Conservation (phyloP, 257 asterid genomes). For the Solanum dulcamara region DNA sequence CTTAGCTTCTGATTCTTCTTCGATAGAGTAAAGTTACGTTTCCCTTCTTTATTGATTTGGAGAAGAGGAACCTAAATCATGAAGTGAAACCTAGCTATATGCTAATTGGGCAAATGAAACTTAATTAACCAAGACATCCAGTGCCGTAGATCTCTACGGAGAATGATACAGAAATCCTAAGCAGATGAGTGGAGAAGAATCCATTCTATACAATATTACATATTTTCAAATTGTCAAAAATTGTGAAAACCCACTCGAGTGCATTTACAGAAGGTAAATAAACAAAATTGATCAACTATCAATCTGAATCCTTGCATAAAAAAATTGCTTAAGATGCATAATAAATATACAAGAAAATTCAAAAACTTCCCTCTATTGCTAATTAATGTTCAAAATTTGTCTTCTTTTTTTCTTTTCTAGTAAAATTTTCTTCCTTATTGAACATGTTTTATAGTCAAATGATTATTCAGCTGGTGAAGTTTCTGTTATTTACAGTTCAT, state of each 20-base stretch:
- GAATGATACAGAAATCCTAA: neutral
- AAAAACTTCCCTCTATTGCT: too few relatives aligned
- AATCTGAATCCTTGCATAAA: too few relatives aligned
- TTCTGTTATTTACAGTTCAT: neutral
- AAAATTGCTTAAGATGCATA: neutral
- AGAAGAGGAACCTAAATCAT: neutral
- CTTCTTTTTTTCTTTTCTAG: too few relatives aligned
- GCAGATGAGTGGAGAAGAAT: neutral
- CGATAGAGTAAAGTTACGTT: neutral
- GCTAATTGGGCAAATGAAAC: neutral
- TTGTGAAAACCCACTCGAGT: neutral
- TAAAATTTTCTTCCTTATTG: too few relatives aligned
- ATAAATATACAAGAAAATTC: neutral
- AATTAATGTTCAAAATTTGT: too few relatives aligned
- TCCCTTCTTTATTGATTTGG: neutral
- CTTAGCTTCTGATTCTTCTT: neutral
- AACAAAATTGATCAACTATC: too few relatives aligned
- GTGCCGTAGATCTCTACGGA: neutral
- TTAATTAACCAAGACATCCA: too few relatives aligned
- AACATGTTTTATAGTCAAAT: too few relatives aligned
- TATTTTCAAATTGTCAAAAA: neutral
- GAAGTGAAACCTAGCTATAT: too few relatives aligned
- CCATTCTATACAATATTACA: neutral
- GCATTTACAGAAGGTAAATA: too few relatives aligned
- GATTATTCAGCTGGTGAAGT: too few relatives aligned